Evolutionary conservation across 164 flowering plant species (phyloP).

Genomic region (Tetracentron sinense): DNA sequence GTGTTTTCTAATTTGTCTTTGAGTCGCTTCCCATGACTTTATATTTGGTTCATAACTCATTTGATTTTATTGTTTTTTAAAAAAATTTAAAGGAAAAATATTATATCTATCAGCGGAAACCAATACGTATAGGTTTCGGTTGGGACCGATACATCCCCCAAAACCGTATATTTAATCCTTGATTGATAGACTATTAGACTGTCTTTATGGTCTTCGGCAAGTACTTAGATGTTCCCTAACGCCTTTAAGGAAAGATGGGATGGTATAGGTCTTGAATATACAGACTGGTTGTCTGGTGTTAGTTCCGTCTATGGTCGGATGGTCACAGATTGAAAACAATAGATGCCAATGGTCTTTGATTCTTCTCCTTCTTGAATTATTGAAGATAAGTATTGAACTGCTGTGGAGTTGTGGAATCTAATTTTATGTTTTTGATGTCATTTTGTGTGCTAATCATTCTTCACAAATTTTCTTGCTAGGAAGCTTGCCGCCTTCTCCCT

Average conservation of each 20-base stretch:
- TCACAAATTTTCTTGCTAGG: conserved; percentile 42
- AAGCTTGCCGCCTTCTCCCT: conserved; percentile 84
- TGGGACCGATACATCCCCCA: too few species aligned
- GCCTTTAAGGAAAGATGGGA: background rate
- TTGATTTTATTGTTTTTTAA: too few species aligned
- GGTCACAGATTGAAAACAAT: background rate
- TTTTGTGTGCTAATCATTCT: conserved; percentile 5
- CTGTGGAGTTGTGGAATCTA: background rate
- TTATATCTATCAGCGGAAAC: too few species aligned
- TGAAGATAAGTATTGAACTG: background rate
- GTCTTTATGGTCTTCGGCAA: background rate
- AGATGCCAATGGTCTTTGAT: background rate
- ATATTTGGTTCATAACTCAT: too few species aligned
- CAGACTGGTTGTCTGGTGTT: background rate
- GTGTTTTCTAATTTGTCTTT: too few species aligned
- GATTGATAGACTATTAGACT: too few species aligned
- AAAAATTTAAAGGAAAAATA: too few species aligned
- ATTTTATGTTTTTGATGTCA: background rate
- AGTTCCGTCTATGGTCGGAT: background rate
- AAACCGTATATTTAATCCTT: too few species aligned
- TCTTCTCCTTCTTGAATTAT: background rate
- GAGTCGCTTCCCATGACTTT: too few species aligned
- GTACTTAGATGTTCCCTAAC: background rate
- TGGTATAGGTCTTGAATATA: too few species aligned
- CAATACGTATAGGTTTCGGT: too few species aligned